Evolutionary conservation across 1,284 basidiomycete species (phyloP).

Genomic region (Schizophyllum commune): DNA sequence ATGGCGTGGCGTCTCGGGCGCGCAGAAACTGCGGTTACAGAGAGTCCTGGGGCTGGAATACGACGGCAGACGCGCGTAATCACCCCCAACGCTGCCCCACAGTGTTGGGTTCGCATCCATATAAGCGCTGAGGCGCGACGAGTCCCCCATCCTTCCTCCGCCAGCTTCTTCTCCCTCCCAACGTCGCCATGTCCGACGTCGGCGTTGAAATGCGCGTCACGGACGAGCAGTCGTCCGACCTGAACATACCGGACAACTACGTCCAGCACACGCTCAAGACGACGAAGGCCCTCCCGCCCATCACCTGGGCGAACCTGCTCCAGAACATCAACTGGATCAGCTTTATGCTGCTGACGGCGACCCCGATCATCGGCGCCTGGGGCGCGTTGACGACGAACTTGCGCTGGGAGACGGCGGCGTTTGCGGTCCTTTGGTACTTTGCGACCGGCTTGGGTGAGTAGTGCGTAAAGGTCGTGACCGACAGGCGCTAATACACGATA

Average conservation of each 20-base stretch:
- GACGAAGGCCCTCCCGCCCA: constrained; percentile 69
- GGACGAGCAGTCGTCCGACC: constrained; percentile 41
- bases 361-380: constrained; percentile 57
- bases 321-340: constrained; percentile 72
- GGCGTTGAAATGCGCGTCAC: constrained; percentile 14
- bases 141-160: not conserved
- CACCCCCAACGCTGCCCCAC: not conserved
- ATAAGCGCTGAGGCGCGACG: not conserved
- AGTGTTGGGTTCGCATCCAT: not conserved
- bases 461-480: constrained; percentile 10
- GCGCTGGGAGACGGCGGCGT: not conserved
- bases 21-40: not conserved
- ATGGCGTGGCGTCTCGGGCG: not conserved
- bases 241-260: constrained; percentile 83
- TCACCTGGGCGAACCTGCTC: constrained; percentile 60
- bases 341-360: constrained; percentile 58
- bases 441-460: not conserved
- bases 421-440: not conserved
- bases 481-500: not conserved
- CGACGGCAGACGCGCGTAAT: not conserved
- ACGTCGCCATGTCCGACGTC: not conserved
- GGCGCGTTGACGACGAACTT: not conserved
- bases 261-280: constrained; percentile 78
- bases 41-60: not conserved
- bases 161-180: not conserved